Percentiles rank a stretch among this genome's conserved stretches.
Evolutionary conservation across 805 yeast species (phyloP).

Genomic region (Saccharomycopsis sp.): DNA sequence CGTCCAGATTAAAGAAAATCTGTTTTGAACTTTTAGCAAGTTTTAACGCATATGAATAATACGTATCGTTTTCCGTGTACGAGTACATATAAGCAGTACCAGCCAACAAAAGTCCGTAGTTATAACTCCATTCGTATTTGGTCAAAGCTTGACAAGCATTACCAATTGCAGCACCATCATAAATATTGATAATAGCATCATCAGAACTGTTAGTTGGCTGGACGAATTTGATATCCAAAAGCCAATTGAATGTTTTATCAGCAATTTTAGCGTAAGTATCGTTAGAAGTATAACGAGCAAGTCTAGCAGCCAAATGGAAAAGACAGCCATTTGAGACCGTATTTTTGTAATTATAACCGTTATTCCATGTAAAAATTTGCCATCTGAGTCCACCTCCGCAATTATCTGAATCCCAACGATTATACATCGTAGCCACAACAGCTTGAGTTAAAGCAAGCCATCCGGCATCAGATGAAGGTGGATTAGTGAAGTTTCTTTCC

Average conservation of each 20-base stretch:
- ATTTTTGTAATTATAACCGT: constrained; percentile 83
- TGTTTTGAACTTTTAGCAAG: constrained; percentile 41
- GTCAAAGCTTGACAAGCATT: constrained; percentile 46
- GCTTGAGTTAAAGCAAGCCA: constrained; percentile 83
- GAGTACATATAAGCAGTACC: constrained; percentile 68
- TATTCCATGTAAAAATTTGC: constrained; percentile 87
- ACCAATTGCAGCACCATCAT: constrained; percentile 42
- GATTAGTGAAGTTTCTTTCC: constrained; percentile 75
- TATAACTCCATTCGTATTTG: constrained; percentile 65
- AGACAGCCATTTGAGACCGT: constrained; percentile 82
- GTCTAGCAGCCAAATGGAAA: constrained; percentile 74
- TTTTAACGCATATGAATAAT: constrained; percentile 49
- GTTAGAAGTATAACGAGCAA: constrained; percentile 73
- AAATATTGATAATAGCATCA: constrained; percentile 24
- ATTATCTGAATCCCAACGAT: constrained; percentile 62
- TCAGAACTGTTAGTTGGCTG: constrained; percentile 55
- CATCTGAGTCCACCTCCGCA: constrained; percentile 83
- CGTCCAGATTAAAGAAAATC: constrained; percentile 40
- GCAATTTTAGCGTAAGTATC: constrained; percentile 69
- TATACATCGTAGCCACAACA: constrained; percentile 75
- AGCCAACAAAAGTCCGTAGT: constrained; percentile 60
- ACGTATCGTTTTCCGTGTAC: constrained; percentile 48
- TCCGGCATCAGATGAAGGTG: constrained; percentile 47
- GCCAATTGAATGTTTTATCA: constrained; percentile 72
- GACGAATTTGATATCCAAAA: constrained; percentile 42